Percentiles rank a stretch among this genome's conserved stretches.
phyloP scores from a whole-genome alignment of 2,329 filamentous ascomycete genomes.

The Nemania abortiva region DNA sequence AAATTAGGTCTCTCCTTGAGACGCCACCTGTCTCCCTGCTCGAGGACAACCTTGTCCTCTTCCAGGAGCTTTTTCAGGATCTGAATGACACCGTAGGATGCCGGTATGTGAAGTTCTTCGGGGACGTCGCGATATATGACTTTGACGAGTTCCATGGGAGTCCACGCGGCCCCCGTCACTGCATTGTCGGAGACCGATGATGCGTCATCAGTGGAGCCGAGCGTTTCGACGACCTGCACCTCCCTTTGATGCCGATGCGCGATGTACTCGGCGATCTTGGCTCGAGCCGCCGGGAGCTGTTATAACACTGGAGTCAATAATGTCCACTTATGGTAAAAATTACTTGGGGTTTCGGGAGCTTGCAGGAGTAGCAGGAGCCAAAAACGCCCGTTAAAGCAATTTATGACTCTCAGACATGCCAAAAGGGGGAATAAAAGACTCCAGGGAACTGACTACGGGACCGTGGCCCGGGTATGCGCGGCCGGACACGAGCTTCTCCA shows the following conservation, averaged over 20 bases:
- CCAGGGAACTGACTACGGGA: too few species aligned
- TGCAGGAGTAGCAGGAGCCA: too few species aligned
- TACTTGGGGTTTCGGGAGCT: too few species aligned
- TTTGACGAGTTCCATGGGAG: slow-evolving; percentile 85
- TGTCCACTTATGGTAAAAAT: too few species aligned
- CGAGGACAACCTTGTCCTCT: slow-evolving; percentile 74
- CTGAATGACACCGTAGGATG: slow-evolving; percentile 80
- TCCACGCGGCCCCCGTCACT: slow-evolving; percentile 64
- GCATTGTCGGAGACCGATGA: slow-evolving; percentile 34
- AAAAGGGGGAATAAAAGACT: too few species aligned
- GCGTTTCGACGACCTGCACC: slow-evolving; percentile 76
- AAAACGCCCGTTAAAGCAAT: too few species aligned
- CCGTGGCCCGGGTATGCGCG: slow-evolving; percentile 91
- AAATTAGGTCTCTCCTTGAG: slow-evolving; percentile 58
- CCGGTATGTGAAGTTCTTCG: slow-evolving; percentile 79
- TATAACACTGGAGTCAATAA: too few species aligned
- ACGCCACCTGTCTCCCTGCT: slow-evolving; percentile 58
- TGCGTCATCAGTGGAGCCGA: slow-evolving; percentile 59
- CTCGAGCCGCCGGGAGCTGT: slow-evolving; percentile 77
- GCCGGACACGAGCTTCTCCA: slow-evolving; percentile 74
- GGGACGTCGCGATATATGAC: slow-evolving; percentile 86
- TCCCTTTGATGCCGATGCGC: slow-evolving; percentile 83
- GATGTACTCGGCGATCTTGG: slow-evolving; percentile 85
- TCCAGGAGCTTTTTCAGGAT: slow-evolving; percentile 81
- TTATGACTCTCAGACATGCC: too few species aligned